Evolutionary conservation across 2,329 filamentous ascomycete species (phyloP).

Genomic region (Beauveria asiatica): DNA sequence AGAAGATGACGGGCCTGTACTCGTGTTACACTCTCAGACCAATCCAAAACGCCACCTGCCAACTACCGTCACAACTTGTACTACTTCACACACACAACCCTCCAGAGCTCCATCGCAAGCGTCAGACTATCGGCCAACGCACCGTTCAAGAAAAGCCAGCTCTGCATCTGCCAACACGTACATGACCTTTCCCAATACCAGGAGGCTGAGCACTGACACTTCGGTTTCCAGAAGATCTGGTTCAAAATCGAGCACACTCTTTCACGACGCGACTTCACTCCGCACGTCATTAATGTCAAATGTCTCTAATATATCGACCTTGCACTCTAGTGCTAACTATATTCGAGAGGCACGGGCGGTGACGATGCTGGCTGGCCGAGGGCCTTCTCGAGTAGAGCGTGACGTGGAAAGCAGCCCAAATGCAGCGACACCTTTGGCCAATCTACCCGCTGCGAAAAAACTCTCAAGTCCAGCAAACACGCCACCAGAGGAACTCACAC

Average conservation of each 20-base stretch:
- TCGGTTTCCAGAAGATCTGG: slow-evolving; percentile 7
- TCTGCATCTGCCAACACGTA: slow-evolving; percentile 33
- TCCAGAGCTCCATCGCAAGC: neutral
- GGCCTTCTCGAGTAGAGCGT: slow-evolving; percentile 16
- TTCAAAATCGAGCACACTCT: slow-evolving; percentile 19
- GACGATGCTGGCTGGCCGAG: slow-evolving; percentile 26
- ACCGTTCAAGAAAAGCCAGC: slow-evolving; percentile 31
- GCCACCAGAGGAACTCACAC: slow-evolving; percentile 35
- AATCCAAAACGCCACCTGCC: neutral
- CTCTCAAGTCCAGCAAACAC: slow-evolving; percentile 11
- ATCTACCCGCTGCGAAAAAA: slow-evolving; percentile 16
- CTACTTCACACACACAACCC: neutral
- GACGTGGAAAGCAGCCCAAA: slow-evolving; percentile 17
- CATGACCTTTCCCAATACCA: slow-evolving; percentile 29
- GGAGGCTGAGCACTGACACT: neutral
- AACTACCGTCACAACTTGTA: neutral
- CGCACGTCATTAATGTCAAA: slow-evolving; percentile 4
- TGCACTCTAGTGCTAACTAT: slow-evolving; percentile 15
- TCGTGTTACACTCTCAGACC: neutral
- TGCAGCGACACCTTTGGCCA: slow-evolving; percentile 3
- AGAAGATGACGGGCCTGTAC: neutral
- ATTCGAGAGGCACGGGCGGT: slow-evolving; percentile 33
- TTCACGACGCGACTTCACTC: neutral
- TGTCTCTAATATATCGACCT: neutral
- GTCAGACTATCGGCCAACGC: slow-evolving; percentile 16